Base-by-base conservation (phyloP, 2,329 filamentous ascomycete species). In the Pseudogymnoascus sp. region DNA sequence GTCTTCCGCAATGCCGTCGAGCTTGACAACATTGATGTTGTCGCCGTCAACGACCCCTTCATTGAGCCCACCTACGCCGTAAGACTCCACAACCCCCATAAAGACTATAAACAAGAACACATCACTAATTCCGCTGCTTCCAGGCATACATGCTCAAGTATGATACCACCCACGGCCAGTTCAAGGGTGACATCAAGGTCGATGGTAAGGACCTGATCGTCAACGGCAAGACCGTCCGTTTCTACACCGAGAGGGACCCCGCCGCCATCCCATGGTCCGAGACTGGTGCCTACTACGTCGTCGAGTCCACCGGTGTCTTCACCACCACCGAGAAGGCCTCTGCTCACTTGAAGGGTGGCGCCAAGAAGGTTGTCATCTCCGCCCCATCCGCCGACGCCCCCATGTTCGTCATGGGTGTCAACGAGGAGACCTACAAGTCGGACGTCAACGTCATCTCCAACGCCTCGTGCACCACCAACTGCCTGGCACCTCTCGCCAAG, bases 341-440 rank as follows among this genome's bases (percentile, higher is more conserved):
- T 75, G 90, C 90, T 72, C 93, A 97, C 82, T 87, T 97, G 83
- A 88, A 90, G 81, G 93, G 92, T 77, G 93, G 93, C 79, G 93
- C 93, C 79, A 97, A 97, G 91, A 96, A 96, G 88, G 93, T 92
- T 79, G 81, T 92, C 84, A 92, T 93, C 85, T 94, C 90, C 71
- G 90, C 91, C 74, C 91, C 91, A 74, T 95, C 91, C 67, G 89
- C 90, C 71, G 94, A 99, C 83, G 94, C 94, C 75, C 93, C 93
- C 77, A 99, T 99, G 94, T 99, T 95, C 87, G 94, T 99, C 77
- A 95, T 97, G 88, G 94, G 94, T 78, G 94, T 99, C 83, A 99
- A 97, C 86, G 84, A 97, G 81, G 85, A 92, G 79, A 84, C 80
- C 73, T 97, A 97, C 88, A 93, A 90, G 79, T 87, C 89, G 77